These are phyloP conservation scores for Aspergillus phoenicis DNA, from an alignment of 2,329 filamentous ascomycete species.

Conservation along the genomic window DNA sequence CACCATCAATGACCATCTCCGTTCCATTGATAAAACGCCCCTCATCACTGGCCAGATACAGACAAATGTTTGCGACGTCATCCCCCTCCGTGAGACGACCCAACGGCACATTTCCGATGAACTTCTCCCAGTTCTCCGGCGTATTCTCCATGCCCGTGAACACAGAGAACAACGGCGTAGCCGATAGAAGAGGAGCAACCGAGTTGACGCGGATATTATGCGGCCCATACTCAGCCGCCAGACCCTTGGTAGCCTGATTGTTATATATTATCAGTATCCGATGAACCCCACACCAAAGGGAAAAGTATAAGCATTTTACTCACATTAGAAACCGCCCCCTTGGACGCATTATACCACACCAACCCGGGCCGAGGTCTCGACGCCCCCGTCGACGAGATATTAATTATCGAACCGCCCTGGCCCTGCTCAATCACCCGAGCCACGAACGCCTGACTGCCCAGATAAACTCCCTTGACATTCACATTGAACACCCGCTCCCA, in stretches of 20 bases:
- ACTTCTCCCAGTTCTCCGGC: conserved; percentile 48
- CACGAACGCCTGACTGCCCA: conserved; percentile 38
- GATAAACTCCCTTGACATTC: conserved; percentile 48
- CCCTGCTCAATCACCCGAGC: conserved; percentile 43
- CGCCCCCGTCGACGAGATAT: conserved; percentile 49
- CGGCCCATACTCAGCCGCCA: conserved; percentile 73
- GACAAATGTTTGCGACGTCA: conserved; percentile 71
- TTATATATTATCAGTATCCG: neutral
- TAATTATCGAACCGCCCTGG: conserved; percentile 47
- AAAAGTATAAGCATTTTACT: conserved; percentile 7
- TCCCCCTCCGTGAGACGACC: conserved; percentile 48
- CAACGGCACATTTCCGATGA: conserved; percentile 48
- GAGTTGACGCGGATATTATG: conserved; percentile 73
- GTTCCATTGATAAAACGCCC: conserved; percentile 71
- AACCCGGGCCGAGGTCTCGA: conserved; percentile 46
- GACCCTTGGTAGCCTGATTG: conserved; percentile 61
- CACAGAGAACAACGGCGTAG: conserved; percentile 62
- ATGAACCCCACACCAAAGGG: neutral
- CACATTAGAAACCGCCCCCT: conserved; percentile 50
- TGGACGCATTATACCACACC: conserved; percentile 51
- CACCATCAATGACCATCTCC: conserved; percentile 68
- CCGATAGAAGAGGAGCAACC: conserved; percentile 69
- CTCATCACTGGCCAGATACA: conserved; percentile 72
- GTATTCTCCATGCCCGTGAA: conserved; percentile 48
- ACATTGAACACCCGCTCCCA: conserved; percentile 49